Evolutionary conservation across 2,329 filamentous ascomycete species (phyloP).

Genomic region (Penicillium sp.): DNA sequence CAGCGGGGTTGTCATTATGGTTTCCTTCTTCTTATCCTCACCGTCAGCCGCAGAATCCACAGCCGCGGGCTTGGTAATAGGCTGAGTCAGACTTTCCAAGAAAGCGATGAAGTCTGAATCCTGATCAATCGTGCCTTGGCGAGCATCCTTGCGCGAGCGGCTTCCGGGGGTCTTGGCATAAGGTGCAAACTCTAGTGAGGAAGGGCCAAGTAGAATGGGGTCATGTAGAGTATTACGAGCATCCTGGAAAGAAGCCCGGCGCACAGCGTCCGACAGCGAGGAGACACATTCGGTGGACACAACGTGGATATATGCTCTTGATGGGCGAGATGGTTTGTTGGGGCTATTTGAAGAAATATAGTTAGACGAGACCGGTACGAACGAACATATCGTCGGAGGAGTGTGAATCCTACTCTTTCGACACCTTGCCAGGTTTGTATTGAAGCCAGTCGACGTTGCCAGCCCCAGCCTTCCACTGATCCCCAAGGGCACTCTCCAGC

Average conservation of each 20-base stretch:
- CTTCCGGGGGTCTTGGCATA: slow-evolving; percentile 78
- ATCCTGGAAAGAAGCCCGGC: slow-evolving; percentile 71
- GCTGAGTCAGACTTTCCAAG: slow-evolving; percentile 79
- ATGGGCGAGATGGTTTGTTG: slow-evolving; percentile 79
- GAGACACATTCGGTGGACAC: slow-evolving; percentile 67
- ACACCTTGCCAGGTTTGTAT: slow-evolving; percentile 72
- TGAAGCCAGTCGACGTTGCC: slow-evolving; percentile 83
- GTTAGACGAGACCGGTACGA: neutral
- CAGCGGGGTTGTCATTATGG: slow-evolving; percentile 78
- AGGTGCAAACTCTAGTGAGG: slow-evolving; percentile 74
- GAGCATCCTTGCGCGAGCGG: slow-evolving; percentile 73
- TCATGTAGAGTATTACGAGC: slow-evolving; percentile 72
- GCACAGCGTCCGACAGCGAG: slow-evolving; percentile 67
- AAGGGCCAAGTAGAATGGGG: slow-evolving; percentile 71
- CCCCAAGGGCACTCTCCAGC: slow-evolving; percentile 68
- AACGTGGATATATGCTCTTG: slow-evolving; percentile 79
- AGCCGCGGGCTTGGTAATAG: slow-evolving; percentile 54
- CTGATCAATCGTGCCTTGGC: slow-evolving; percentile 93
- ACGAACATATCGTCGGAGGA: neutral
- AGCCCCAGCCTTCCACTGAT: slow-evolving; percentile 75
- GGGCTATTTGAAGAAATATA: slow-evolving; percentile 48
- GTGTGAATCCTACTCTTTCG: slow-evolving; percentile 65
- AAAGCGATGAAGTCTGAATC: slow-evolving; percentile 95
- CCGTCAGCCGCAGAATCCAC: slow-evolving; percentile 49
- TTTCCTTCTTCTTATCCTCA: slow-evolving; percentile 54